Conservation (phyloP, 768 basidiomycete genomes). For the Kwoniella dendrophila region DNA sequence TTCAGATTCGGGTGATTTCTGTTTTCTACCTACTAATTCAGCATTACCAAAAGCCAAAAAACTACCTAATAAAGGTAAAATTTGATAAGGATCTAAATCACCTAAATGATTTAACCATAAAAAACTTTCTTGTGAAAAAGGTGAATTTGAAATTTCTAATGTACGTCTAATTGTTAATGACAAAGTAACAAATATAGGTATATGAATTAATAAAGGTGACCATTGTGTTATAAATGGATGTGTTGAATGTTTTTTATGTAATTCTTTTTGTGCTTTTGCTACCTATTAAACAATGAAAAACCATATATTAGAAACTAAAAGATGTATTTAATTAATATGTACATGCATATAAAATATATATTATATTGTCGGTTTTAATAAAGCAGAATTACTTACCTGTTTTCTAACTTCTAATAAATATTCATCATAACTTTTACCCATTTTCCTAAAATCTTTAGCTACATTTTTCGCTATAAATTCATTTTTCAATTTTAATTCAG, state of each 20-base stretch:
- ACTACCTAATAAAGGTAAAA: constrained; percentile 52
- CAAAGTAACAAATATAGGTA: constrained; percentile 55
- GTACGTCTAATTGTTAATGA: constrained; percentile 54
- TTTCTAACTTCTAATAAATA: constrained; percentile 51
- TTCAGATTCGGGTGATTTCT: not conserved
- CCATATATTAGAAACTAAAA: too few relatives aligned
- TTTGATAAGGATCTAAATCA: constrained; percentile 48
- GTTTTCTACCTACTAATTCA: constrained; percentile 37
- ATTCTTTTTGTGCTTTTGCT: constrained; percentile 36
- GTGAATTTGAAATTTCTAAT: constrained; percentile 38
- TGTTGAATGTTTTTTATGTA: constrained; percentile 45
- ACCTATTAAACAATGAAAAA: too few relatives aligned
- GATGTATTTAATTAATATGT: too few relatives aligned
- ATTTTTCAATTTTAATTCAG: constrained; percentile 48
- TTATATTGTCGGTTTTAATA: too few relatives aligned
- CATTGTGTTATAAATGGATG: constrained; percentile 52
- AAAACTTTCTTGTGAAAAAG: constrained; percentile 35
- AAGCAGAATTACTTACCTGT: constrained; percentile 34
- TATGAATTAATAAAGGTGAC: constrained; percentile 53
- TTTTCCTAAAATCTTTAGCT: constrained; percentile 45
- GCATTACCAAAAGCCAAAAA: constrained; percentile 53
- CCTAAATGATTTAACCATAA: constrained; percentile 51
- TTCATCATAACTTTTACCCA: constrained; percentile 50
- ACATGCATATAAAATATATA: too few relatives aligned
- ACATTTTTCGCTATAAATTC: constrained; percentile 39